These are phyloP conservation scores for Fusarium proliferatum DNA, from an alignment of 2,329 filamentous ascomycete genomes.

Conservation along the genomic window DNA sequence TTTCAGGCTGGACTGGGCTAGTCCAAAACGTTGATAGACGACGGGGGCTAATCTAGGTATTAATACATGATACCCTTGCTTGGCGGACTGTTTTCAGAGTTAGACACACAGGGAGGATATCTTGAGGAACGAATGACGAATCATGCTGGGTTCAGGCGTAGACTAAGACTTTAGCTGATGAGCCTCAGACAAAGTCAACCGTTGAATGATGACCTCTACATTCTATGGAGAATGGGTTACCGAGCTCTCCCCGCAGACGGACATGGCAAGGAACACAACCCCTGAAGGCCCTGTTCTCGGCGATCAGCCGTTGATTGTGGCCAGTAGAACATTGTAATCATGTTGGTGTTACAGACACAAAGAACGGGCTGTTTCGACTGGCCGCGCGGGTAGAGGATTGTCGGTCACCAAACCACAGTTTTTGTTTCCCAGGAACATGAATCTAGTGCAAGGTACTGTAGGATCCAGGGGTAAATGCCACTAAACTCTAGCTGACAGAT, in stretches of 20 bases:
- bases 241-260: slow-evolving; percentile 21
- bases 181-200: slow-evolving; percentile 27
- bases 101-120: slow-evolving; percentile 19
- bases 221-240: slow-evolving; percentile 1
- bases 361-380: slow-evolving; percentile 39
- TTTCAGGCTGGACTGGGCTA: slow-evolving; percentile 34
- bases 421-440: slow-evolving; percentile 1
- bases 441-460: not conserved
- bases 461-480: slow-evolving; percentile 26
- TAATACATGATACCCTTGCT: slow-evolving; percentile 12
- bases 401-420: not conserved
- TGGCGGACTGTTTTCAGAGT: slow-evolving; percentile 15
- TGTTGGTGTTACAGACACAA: slow-evolving; percentile 38
- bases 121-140: slow-evolving; percentile 24
- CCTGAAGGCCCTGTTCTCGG: slow-evolving; percentile 17
- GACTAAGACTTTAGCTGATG: slow-evolving; percentile 26
- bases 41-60: slow-evolving; percentile 22
- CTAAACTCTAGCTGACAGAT: slow-evolving; percentile 20
- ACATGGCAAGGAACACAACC: slow-evolving; percentile 5
- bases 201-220: slow-evolving; percentile 19
- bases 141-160: slow-evolving; percentile 7
- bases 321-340: slow-evolving; percentile 30
- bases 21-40: slow-evolving; percentile 20
- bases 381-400: slow-evolving; percentile 40
- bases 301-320: slow-evolving; percentile 24